phyloP scores from a whole-genome alignment of 306 rosid genomes.

The Inga leiocalycina region DNA sequence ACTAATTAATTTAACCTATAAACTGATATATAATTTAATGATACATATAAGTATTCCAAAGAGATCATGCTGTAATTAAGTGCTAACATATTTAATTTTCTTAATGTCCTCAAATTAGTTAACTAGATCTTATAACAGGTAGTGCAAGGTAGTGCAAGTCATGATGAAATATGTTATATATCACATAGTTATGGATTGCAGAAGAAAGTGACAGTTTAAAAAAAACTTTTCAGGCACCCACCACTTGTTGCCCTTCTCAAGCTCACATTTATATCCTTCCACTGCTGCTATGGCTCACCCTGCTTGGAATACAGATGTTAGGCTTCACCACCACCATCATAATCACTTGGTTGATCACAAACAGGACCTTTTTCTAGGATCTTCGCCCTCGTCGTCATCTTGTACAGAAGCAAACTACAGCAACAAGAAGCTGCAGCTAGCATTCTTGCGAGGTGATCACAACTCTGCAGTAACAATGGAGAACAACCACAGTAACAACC shows the following conservation, averaged over 20 bases:
- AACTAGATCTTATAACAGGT: no score
- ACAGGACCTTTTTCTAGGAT: conserved; percentile 58
- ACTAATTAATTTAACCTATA: no score
- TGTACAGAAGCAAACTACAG: not conserved
- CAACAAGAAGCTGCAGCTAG: not conserved
- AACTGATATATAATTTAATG: no score
- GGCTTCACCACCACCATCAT: conserved; percentile 37
- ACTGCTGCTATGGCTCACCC: conserved; percentile 34
- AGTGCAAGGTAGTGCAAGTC: no score
- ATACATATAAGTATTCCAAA: no score
- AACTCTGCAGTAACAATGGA: not conserved
- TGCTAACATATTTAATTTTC: no score
- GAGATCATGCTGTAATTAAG: no score
- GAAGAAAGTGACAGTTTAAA: conserved; percentile 5
- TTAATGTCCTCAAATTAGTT: no score
- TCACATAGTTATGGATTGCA: not conserved
- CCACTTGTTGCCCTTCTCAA: conserved; percentile 68
- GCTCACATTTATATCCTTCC: conserved; percentile 71
- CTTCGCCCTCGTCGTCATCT: conserved; percentile 46
- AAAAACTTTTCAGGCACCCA: conserved; percentile 61
- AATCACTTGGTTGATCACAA: conserved; percentile 40
- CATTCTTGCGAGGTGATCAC: conserved; percentile 1
- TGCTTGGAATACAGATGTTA: conserved; percentile 37
- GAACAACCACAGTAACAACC: not conserved
- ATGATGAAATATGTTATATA: not conserved